A percentile compares a stretch with the other conserved stretches of the same genome.
phyloP scores from a whole-genome alignment of 805 yeast species.

The Spathaspora gorwiae region DNA sequence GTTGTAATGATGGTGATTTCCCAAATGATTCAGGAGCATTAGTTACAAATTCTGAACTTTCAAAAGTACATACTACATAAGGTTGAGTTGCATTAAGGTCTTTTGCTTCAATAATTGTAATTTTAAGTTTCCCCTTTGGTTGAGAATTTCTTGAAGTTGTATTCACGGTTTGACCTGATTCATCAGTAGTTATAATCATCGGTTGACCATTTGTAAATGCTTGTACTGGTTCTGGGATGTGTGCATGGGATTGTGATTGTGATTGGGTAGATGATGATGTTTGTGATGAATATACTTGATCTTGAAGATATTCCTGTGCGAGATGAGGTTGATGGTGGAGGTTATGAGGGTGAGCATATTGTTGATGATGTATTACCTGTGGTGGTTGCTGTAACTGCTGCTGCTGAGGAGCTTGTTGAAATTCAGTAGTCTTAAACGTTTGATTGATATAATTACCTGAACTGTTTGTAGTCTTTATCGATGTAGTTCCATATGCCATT shows the following conservation, averaged over 20 bases:
- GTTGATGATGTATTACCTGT: background rate
- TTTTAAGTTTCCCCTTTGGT: slow-evolving; percentile 80
- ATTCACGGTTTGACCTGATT: slow-evolving; percentile 31
- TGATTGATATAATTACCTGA: slow-evolving; percentile 22
- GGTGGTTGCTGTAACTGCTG: slow-evolving; percentile 1
- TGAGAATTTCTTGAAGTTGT: slow-evolving; percentile 25
- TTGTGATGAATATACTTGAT: slow-evolving; percentile 6
- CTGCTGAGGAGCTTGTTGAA: background rate
- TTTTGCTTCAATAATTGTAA: slow-evolving; percentile 75
- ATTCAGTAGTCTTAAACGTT: slow-evolving; percentile 12
- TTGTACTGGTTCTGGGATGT: slow-evolving; percentile 3
- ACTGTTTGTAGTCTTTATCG: slow-evolving; percentile 13
- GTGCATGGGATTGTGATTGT: slow-evolving; percentile 5
- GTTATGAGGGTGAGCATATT: too few species aligned
- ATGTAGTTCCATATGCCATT: slow-evolving; percentile 63
- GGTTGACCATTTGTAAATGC: slow-evolving; percentile 11
- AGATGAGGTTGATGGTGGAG: slow-evolving; percentile 1
- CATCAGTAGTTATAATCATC: slow-evolving; percentile 38
- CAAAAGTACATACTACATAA: slow-evolving; percentile 87
- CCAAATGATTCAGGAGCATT: slow-evolving; percentile 61
- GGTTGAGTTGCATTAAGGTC: slow-evolving; percentile 66
- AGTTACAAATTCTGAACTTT: slow-evolving; percentile 85
- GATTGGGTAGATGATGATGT: slow-evolving; percentile 2
- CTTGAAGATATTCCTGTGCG: slow-evolving; percentile 8
- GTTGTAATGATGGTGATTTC: slow-evolving; percentile 18